Conservation (phyloP, 2,329 filamentous ascomycete genomes). For the Ophiostoma sp. region DNA sequence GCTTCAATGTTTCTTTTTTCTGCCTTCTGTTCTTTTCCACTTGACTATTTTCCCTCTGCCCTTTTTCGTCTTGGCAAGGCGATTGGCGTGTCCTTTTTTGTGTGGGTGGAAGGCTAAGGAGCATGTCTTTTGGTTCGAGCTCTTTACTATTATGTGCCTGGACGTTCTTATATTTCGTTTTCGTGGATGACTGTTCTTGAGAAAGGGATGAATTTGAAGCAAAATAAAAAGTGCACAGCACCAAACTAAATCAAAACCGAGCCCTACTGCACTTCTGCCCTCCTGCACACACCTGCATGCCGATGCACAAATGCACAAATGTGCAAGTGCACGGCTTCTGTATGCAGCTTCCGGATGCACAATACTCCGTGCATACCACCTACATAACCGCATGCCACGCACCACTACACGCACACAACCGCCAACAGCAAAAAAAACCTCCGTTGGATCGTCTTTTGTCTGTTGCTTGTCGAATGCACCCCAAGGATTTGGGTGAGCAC, state of each 20-base stretch:
- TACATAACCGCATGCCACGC: slow-evolving; percentile 7
- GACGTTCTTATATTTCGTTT: neutral
- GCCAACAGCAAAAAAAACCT: neutral
- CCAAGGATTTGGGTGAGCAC: neutral
- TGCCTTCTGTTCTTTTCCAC: neutral
- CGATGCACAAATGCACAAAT: slow-evolving; percentile 22
- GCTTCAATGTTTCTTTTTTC: neutral
- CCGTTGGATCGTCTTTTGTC: neutral
- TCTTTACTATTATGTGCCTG: neutral
- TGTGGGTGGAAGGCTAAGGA: slow-evolving; percentile 13
- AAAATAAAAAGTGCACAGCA: neutral
- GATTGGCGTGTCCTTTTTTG: neutral
- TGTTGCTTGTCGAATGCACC: neutral
- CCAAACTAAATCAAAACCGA: neutral
- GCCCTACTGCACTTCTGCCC: neutral
- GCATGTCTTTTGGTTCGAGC: neutral
- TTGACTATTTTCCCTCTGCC: neutral
- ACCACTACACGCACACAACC: neutral
- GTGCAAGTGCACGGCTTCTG: slow-evolving; percentile 9
- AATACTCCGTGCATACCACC: slow-evolving; percentile 5
- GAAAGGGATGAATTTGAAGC: neutral
- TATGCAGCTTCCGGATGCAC: slow-evolving; percentile 12
- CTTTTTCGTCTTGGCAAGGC: neutral
- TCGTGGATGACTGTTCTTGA: neutral
- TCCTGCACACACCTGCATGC: slow-evolving; percentile 1